Percentiles rank a stretch among this genome's conserved stretches.
These are phyloP conservation scores for Dendrobium chrysotoxum DNA, from an alignment of 106 monocot genomes.

Conservation along the genomic window DNA sequence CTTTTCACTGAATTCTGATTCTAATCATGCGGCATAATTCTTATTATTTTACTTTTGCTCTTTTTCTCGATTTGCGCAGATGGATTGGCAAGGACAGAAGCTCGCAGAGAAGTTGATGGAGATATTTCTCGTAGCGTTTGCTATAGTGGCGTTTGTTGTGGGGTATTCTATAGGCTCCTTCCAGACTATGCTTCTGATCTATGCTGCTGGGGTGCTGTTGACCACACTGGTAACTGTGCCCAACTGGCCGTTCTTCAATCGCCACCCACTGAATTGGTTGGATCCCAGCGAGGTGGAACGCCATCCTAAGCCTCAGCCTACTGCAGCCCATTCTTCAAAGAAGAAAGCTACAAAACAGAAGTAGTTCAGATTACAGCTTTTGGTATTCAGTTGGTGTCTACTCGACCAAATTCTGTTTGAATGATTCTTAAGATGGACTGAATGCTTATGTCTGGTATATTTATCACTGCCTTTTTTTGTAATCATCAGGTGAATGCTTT, in stretches of 20 bases:
- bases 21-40: background rate
- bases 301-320: conserved; percentile 57
- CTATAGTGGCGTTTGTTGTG: conserved; percentile 41
- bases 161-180: conserved; percentile 70
- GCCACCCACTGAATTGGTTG: conserved; percentile 72
- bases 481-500: background rate
- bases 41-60: background rate
- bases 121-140: conserved; percentile 60
- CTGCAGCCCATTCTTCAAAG: conserved; percentile 19
- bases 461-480: background rate
- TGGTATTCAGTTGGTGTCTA: conserved; percentile 2
- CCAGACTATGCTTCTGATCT: conserved; percentile 70
- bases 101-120: conserved; percentile 81
- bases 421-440: background rate
- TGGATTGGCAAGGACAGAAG: conserved; percentile 99
- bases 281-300: conserved; percentile 65
- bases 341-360: conserved; percentile 62
- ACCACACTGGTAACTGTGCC: conserved; percentile 81
- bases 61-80: conserved; percentile 20
- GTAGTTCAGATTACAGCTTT: conserved; percentile 20
- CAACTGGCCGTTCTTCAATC: conserved; percentile 84
- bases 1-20: background rate
- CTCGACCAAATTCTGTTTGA: background rate
- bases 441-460: background rate
- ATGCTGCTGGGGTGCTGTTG: conserved; percentile 69